Conservation (phyloP, 768 basidiomycete genomes). For the Phanerochaete carnosa region DNA sequence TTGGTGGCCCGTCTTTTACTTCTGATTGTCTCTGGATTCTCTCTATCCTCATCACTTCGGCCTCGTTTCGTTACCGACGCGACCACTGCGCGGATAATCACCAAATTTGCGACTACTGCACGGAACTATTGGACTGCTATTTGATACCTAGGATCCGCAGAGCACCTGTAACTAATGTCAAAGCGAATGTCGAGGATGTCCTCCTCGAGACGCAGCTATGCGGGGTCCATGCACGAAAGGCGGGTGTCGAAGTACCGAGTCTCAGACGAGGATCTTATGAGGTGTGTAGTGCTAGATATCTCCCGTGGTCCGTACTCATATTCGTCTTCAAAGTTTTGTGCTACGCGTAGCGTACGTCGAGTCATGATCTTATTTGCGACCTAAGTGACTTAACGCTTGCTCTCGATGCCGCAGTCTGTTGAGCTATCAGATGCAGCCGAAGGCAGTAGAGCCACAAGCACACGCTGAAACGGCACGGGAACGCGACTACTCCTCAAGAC, state of each 20-base stretch:
- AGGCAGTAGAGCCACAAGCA: constrained; percentile 32
- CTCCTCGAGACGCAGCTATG: constrained; percentile 59
- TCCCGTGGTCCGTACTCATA: constrained; percentile 14
- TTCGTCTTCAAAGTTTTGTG: constrained; percentile 53
- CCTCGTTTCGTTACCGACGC: background rate
- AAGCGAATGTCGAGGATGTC: constrained; percentile 41
- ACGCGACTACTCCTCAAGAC: constrained; percentile 64
- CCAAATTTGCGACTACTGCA: background rate
- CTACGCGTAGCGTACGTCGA: constrained; percentile 77
- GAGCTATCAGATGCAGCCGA: constrained; percentile 67
- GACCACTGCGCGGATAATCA: background rate
- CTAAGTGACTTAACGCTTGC: constrained; percentile 11
- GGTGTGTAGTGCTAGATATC: constrained; percentile 44
- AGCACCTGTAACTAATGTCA: background rate
- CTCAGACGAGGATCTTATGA: constrained; percentile 82
- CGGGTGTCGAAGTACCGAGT: constrained; percentile 74
- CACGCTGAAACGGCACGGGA: constrained; percentile 37
- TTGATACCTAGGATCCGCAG: background rate
- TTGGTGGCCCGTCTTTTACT: background rate
- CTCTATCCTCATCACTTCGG: background rate
- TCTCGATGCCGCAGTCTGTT: constrained; percentile 56
- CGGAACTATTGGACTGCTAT: background rate
- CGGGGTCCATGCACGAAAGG: constrained; percentile 66
- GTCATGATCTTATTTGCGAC: constrained; percentile 13
- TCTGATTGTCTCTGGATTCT: background rate